Evolutionary conservation across 768 basidiomycete genomes (phyloP).

Genomic region (Rhodotorula sphaerocarpa): DNA sequence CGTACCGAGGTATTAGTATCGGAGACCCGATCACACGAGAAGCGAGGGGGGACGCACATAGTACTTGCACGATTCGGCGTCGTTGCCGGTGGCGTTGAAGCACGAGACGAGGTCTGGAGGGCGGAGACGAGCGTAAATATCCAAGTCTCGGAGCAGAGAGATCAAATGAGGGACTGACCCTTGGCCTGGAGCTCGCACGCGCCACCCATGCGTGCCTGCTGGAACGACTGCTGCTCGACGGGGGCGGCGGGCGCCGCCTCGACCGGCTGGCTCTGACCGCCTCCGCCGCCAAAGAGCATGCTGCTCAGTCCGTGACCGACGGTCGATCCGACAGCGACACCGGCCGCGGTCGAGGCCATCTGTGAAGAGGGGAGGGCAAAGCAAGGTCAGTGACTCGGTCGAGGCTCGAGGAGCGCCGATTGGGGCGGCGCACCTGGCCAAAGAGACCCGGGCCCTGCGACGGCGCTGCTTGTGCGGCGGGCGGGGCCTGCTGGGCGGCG

Average conservation of each 20-base stretch:
- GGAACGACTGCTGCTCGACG: slow-evolving; percentile 47
- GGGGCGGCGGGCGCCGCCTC: slow-evolving; percentile 50
- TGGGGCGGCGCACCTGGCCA: slow-evolving; percentile 3
- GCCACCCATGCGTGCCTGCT: slow-evolving; percentile 42
- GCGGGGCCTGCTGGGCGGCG: slow-evolving; percentile 5
- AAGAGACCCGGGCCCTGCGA: slow-evolving; percentile 17
- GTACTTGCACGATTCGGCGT: slow-evolving; percentile 60
- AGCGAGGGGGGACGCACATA: slow-evolving; percentile 49
- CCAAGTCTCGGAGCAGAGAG: too few species aligned
- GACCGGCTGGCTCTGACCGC: slow-evolving; percentile 47
- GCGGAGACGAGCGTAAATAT: background rate
- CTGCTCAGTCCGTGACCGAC: slow-evolving; percentile 81
- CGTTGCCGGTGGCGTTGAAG: slow-evolving; percentile 69
- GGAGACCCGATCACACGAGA: background rate
- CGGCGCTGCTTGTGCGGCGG: slow-evolving; percentile 3
- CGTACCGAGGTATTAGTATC: background rate
- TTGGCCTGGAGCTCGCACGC: slow-evolving; percentile 74
- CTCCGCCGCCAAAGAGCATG: slow-evolving; percentile 74
- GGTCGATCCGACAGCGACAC: slow-evolving; percentile 76
- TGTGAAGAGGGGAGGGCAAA: slow-evolving; percentile 1
- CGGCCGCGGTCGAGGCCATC: slow-evolving; percentile 57
- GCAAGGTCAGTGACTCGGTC: background rate
- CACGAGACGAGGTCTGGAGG: slow-evolving; percentile 69
- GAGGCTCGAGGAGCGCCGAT: background rate
- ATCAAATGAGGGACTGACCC: too few species aligned